phyloP scores from a whole-genome alignment of 129 eudicot species.

The Artemisia annua region DNA sequence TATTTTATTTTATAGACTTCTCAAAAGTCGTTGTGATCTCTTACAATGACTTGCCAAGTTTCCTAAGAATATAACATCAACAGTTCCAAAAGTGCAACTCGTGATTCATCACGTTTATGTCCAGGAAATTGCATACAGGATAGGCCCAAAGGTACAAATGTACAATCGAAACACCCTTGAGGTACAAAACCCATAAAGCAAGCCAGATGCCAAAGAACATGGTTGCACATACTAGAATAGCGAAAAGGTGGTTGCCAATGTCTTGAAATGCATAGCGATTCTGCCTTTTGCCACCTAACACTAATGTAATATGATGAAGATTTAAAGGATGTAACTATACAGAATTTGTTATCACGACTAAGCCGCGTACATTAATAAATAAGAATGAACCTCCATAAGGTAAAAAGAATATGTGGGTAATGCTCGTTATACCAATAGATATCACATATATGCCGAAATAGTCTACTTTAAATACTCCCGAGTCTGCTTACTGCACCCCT shows the following conservation, averaged over 20 bases:
- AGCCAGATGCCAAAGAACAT: neutral
- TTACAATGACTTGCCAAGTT: neutral
- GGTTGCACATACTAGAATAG: neutral
- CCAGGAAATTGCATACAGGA: neutral
- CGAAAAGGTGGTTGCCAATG: neutral
- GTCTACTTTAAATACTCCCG: slow-evolving; percentile 36
- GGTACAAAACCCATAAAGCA: neutral
- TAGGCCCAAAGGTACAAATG: slow-evolving; percentile 7
- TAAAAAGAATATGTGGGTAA: slow-evolving; percentile 20
- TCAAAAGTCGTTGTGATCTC: neutral
- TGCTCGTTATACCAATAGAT: slow-evolving; percentile 16
- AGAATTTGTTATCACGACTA: slow-evolving; percentile 11
- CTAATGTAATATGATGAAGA: slow-evolving; percentile 18
- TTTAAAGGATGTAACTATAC: slow-evolving; percentile 29
- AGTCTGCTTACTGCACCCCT: slow-evolving; percentile 33
- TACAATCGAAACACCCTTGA: slow-evolving; percentile 14
- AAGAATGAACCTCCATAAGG: slow-evolving; percentile 27
- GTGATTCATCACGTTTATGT: neutral
- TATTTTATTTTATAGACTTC: neutral
- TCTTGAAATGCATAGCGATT: neutral
- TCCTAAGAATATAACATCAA: neutral
- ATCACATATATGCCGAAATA: slow-evolving; percentile 1
- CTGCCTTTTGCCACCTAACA: slow-evolving; percentile 7
- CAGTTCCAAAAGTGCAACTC: neutral
- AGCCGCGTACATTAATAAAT: slow-evolving; percentile 7